Evolutionary conservation across 495 filamentous ascomycete genomes (phyloP).

Genomic region (Xylaria flabelliformis): DNA sequence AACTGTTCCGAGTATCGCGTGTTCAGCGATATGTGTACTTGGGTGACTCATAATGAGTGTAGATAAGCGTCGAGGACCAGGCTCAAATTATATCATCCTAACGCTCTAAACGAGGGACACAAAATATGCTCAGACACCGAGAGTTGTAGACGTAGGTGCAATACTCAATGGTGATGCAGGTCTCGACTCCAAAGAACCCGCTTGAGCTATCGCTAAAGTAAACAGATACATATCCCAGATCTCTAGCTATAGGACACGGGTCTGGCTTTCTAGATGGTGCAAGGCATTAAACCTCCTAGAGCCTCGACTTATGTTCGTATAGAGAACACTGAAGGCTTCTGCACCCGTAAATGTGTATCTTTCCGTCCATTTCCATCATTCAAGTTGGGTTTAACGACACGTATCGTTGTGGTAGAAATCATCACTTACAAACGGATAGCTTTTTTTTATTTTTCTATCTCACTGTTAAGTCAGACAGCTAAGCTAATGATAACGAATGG

Average conservation of each 20-base stretch:
- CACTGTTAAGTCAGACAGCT: background rate
- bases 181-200: background rate
- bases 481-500: background rate
- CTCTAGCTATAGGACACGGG: background rate
- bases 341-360: background rate
- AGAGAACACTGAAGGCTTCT: background rate
- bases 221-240: background rate
- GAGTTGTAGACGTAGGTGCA: background rate
- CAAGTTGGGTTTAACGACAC: background rate
- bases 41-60: background rate
- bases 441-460: background rate
- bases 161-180: background rate
- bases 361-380: background rate
- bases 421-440: background rate
- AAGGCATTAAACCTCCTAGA: background rate
- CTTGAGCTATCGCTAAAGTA: background rate
- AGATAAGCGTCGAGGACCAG: background rate
- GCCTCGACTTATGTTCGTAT: background rate
- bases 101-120: background rate
- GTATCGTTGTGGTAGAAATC: background rate
- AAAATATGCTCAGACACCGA: background rate
- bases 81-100: background rate
- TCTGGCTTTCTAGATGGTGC: background rate
- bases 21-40: background rate
- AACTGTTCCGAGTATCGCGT: background rate